Evolutionary conservation across 2,329 filamentous ascomycete species (phyloP).

Genomic region (Colletotrichum sublineola): DNA sequence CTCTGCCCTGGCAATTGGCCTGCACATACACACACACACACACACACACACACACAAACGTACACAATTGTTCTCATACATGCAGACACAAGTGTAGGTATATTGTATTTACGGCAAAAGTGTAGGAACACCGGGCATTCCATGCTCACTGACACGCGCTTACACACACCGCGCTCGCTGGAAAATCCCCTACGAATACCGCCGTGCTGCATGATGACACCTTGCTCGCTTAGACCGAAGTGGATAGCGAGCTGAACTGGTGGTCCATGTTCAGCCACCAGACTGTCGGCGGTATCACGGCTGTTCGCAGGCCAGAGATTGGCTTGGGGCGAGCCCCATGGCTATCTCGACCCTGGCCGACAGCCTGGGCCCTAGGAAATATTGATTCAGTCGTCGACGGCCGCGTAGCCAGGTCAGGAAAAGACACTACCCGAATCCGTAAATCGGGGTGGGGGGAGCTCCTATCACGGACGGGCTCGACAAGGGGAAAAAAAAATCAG

Average conservation of each 20-base stretch:
- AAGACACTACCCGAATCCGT: not conserved
- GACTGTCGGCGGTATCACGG: slow-evolving; percentile 13
- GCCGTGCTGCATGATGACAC: slow-evolving; percentile 25
- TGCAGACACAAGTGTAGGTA: not conserved
- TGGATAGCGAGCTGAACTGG: slow-evolving; percentile 14
- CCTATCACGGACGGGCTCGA: slow-evolving; percentile 12
- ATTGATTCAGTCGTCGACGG: not conserved
- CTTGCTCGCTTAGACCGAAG: slow-evolving; percentile 20
- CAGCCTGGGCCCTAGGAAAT: slow-evolving; percentile 15
- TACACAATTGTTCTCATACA: too few species aligned
- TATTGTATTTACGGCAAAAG: slow-evolving; percentile 7
- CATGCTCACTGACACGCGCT: not conserved
- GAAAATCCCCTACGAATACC: slow-evolving; percentile 9
- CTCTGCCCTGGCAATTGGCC: slow-evolving; percentile 12
- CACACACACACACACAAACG: not conserved
- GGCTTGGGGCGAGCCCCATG: slow-evolving; percentile 9
- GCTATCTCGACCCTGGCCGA: slow-evolving; percentile 28
- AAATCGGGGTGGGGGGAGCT: not conserved
- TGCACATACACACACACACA: not conserved
- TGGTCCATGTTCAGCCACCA: slow-evolving; percentile 18
- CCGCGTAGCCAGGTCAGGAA: not conserved
- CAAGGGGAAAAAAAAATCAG: not conserved
- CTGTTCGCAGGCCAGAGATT: not conserved
- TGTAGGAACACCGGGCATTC: slow-evolving; percentile 9
- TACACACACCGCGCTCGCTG: not conserved